Conservation (phyloP, 805 yeast genomes). For the Lachancea quebecensis region DNA sequence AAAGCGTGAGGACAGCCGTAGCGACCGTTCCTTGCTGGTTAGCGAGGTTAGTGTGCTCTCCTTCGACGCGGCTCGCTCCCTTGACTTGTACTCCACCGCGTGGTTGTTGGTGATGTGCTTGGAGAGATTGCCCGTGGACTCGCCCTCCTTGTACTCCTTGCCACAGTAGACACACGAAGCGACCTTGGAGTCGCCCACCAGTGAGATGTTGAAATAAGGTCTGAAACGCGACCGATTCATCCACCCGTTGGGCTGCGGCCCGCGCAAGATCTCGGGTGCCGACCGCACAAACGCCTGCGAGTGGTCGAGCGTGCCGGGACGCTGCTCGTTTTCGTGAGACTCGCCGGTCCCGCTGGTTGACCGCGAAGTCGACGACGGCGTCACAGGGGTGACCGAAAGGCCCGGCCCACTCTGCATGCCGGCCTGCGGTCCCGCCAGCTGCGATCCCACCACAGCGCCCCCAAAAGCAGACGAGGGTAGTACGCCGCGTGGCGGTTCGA, state of each 20-base stretch:
- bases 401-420: no score
- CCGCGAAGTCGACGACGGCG: no score
- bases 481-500: neutral
- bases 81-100: constrained; percentile 5
- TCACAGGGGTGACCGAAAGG: no score
- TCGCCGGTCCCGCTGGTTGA: no score
- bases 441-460: neutral
- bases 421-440: no score
- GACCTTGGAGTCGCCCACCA: constrained; percentile 2
- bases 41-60: constrained; percentile 3
- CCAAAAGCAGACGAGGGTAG: neutral
- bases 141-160: constrained; percentile 10
- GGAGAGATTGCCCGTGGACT: constrained; percentile 10
- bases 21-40: constrained; percentile 5
- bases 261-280: neutral
- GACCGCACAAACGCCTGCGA: neutral
- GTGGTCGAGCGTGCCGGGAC: neutral
- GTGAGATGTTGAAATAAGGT: constrained; percentile 6
- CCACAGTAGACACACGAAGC: constrained; percentile 10
- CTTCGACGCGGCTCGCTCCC: constrained; percentile 6
- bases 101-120: constrained; percentile 9
- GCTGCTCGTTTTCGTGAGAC: neutral
- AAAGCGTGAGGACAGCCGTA: constrained; percentile 3
- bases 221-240: constrained; percentile 7
- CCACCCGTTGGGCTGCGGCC: constrained; percentile 6